Base-by-base conservation (phyloP, 352 stramenopile genomes). In the Phytopythium ostracodes region DNA sequence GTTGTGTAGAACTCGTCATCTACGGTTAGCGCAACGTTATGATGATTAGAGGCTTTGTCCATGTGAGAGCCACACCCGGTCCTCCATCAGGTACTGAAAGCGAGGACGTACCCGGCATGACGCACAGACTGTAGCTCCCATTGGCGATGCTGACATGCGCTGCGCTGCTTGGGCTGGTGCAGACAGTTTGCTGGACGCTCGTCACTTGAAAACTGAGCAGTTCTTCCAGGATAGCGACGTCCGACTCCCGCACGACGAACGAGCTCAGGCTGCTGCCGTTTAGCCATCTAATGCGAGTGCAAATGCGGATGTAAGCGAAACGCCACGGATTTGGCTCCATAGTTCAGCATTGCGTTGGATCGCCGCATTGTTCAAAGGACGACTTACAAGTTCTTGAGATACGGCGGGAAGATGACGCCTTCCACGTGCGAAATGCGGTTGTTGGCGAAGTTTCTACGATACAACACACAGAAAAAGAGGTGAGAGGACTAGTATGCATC, bases 211-310 rank as follows among this genome's bases (percentile, higher is more conserved):
- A 72, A 8, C 15, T 46, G 11, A 62, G 51, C 24, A 77, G 33
- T 10, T 15, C 53, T 33, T 72, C 49, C 12, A 77, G 44, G n/a
- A 74, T 64, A 9, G 49, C 18, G 22, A 74, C 54, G 35, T 77
- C 67, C n/a, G 66, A 60, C 57, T 70, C 63, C 43, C 67, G 65
- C 31, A 77, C 64, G 36, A 72, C 54, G 24, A 77, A 74, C 9
- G 67, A 36, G 4, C 63, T 68, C 29, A 77, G 54, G 25, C 18
- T 74, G 49, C 67, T 74, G 14, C 56, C 67, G 46, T 71, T 74
- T 11, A 77, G n/a, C 51, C 51, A 57, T 14, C 51, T 57, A 24
- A 2, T 1, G 25, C 25, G 15, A 14, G 24, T 20, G 17, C 6
- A 22, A 24, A 10, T 18, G 22, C 22, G 40, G 2, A 46, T 3